Percentiles rank a stretch among this genome's conserved stretches.
Conservation (phyloP, 148 eudicot species). For the Cornus controversa region DNA sequence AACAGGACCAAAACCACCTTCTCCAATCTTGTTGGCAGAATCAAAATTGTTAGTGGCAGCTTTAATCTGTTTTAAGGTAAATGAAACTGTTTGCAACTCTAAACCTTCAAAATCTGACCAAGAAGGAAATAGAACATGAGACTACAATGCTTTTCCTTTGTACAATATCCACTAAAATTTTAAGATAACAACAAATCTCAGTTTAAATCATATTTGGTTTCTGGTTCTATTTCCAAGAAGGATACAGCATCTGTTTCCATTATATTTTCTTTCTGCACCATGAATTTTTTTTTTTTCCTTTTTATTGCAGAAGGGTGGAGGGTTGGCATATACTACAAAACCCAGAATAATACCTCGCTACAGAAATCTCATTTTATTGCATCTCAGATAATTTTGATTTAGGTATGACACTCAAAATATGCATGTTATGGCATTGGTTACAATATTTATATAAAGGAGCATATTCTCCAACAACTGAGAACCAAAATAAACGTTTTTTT, state of each 20-base stretch:
- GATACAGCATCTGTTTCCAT: too few relatives aligned
- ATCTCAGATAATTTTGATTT: neutral
- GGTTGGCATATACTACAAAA: too few relatives aligned
- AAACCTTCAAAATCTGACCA: conserved; percentile 41
- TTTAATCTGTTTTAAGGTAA: conserved; percentile 42
- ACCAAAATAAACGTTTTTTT: neutral
- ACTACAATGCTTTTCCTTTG: neutral
- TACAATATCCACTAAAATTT: too few relatives aligned
- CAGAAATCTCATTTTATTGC: neutral
- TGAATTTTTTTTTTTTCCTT: too few relatives aligned
- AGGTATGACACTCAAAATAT: neutral
- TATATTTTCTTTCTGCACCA: too few relatives aligned
- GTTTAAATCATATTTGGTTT: neutral
- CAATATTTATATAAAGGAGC: neutral
- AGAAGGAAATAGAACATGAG: conserved; percentile 2
- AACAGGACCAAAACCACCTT: conserved; percentile 66
- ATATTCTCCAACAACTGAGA: neutral
- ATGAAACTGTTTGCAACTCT: conserved; percentile 37
- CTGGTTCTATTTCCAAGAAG: neutral
- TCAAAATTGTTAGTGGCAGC: conserved; percentile 49
- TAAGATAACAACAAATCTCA: neutral
- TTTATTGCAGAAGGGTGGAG: too few relatives aligned
- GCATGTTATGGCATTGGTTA: neutral
- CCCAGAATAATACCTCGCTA: neutral
- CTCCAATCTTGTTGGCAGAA: conserved; percentile 51